Base-by-base conservation (phyloP, 306 rosid genomes). In the Castanopsis chinensis region DNA sequence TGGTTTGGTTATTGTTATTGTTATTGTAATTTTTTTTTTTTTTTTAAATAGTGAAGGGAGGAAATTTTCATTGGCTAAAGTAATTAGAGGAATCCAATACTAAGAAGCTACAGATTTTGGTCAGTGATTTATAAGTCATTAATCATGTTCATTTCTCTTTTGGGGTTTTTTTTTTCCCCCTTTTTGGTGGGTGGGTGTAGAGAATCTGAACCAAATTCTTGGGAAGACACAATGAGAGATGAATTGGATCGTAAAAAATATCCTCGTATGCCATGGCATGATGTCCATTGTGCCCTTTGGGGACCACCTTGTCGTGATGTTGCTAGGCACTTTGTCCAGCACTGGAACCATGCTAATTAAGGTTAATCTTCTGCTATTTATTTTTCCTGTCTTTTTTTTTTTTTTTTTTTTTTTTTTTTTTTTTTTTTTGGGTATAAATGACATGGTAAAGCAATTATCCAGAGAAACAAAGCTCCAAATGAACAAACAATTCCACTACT, bases 261-360 rank as follows among this genome's bases (percentile, higher is more conserved):
- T 83, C 99, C 99, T 35, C 97, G 99, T 45, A 93, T 96, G 99
- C 99, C 99, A 74, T 96, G 99, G 99, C 98, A 96, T 81, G 99
- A 96, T 73, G 98, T 96, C 77, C 98, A 93, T 56, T 96, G 97
- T 86, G 97, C 98, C 82, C 93, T 96, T 79, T 93, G 94, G 96
- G 99, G 99, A 74, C 97, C 99, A 83, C 97, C 99, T 52, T 96
- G 99, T 85, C 98, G 96, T 79, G 99, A 96, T 58, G 73, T 93
- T 78, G 99, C 99, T 73, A 93, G 99, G 85, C 98, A 96, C 80
- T 96, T 96, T 86, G 99, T 96, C 82, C 99, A 96, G 89, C 91
- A 98, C 71, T 96, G 99, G 99, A 96, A 96, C 88, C 91, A 96
- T 77, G 99, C 99, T 21, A n/a, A n/a, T n/a, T n/a, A 96, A 96